Evolutionary conservation across 2,329 filamentous ascomycete genomes (phyloP).

Genomic region (Eurotiales sp.): DNA sequence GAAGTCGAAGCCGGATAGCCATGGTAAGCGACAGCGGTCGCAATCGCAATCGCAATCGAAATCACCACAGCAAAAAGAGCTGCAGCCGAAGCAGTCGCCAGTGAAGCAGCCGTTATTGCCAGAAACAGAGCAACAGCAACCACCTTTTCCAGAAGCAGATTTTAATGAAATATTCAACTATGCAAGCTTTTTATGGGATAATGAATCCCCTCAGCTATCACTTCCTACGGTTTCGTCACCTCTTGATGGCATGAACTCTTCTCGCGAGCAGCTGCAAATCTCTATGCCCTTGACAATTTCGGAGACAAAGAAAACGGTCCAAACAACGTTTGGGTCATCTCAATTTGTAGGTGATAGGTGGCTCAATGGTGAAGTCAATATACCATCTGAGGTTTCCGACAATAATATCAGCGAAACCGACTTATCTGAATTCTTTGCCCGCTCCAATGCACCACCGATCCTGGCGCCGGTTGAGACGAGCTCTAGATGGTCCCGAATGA

Average conservation of each 20-base stretch:
- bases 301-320: not conserved
- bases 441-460: conserved; percentile 10
- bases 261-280: conserved; percentile 4
- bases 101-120: not conserved
- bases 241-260: not conserved
- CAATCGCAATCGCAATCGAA: not conserved
- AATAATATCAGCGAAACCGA: conserved; percentile 3
- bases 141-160: conserved; percentile 4
- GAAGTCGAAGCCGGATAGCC: not conserved
- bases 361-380: not conserved
- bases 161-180: conserved; percentile 13
- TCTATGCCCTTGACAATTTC: not conserved
- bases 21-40: not conserved
- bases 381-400: not conserved
- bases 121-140: not conserved
- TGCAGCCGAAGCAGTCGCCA: conserved; percentile 1
- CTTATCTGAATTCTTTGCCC: conserved; percentile 6
- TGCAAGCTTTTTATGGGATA: conserved; percentile 11
- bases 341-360: not conserved
- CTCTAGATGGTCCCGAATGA: conserved; percentile 50
- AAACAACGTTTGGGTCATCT: not conserved
- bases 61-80: not conserved
- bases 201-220: conserved; percentile 3
- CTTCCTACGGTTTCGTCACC: conserved; percentile 7
- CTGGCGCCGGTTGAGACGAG: conserved; percentile 53